Evolutionary conservation across 345 rosid species (phyloP).

Genomic region (Iberis pinnata): DNA sequence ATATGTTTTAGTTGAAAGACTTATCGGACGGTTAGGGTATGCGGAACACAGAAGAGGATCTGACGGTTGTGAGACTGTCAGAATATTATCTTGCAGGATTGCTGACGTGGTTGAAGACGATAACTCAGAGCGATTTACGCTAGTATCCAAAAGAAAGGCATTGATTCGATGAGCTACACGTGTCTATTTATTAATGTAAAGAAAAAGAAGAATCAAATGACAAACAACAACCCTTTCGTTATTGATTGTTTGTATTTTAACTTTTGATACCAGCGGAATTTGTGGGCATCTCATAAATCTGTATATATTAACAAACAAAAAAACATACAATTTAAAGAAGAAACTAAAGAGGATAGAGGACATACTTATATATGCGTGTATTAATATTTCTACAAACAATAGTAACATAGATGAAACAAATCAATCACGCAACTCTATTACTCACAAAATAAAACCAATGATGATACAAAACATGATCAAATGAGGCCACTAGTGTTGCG

Average conservation of each 20-base stretch:
- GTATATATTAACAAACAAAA: too few species aligned
- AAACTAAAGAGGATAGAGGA: too few species aligned
- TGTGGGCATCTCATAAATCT: too few species aligned
- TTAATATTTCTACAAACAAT: background rate
- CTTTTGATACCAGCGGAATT: too few species aligned
- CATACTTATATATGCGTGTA: too few species aligned
- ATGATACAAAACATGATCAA: conserved; percentile 28
- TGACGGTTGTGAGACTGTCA: conserved; percentile 15
- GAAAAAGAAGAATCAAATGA: too few species aligned
- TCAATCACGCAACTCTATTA: too few species aligned
- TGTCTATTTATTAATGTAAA: too few species aligned
- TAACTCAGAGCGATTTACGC: background rate
- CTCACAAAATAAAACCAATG: conserved; percentile 1
- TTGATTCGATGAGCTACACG: background rate
- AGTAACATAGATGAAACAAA: too few species aligned
- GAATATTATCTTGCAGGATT: conserved; percentile 23
- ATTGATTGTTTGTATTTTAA: too few species aligned
- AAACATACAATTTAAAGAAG: too few species aligned
- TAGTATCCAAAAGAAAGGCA: background rate
- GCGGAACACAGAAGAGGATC: conserved; percentile 10
- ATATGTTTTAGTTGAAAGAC: background rate
- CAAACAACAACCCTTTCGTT: too few species aligned
- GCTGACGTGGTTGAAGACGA: conserved; percentile 24
- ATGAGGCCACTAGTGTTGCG: conserved; percentile 56
- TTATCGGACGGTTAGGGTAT: conserved; percentile 34